phyloP scores from a whole-genome alignment of 805 yeast genomes.

The Candida golubevii region DNA sequence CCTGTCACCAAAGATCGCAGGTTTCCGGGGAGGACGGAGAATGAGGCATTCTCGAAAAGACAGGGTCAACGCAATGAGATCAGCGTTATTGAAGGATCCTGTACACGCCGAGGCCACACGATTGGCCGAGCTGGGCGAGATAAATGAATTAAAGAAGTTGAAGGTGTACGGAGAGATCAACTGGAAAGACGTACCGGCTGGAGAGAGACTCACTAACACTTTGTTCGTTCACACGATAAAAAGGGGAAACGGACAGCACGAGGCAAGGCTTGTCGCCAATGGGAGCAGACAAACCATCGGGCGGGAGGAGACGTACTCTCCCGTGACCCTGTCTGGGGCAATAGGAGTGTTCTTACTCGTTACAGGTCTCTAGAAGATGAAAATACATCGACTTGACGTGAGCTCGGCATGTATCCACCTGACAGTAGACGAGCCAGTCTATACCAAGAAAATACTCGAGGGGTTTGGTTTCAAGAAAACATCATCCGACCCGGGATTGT shows the following conservation, averaged over 20 bases:
- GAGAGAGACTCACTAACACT: not conserved
- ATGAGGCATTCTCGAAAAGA: no score
- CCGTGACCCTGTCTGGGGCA: conserved; percentile 1
- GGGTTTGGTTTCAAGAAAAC: not conserved
- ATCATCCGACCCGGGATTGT: not conserved
- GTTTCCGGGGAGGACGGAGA: no score
- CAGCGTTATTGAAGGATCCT: no score
- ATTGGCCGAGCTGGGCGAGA: conserved; percentile 1
- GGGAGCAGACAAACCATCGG: conserved; percentile 1
- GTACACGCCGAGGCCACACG: no score
- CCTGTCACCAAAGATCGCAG: no score
- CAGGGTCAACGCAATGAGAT: no score
- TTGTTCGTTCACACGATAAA: conserved; percentile 2
- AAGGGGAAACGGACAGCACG: conserved; percentile 1
- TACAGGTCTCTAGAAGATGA: not conserved
- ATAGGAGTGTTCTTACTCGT: not conserved
- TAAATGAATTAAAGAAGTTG: not conserved
- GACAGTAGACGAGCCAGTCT: conserved; percentile 1
- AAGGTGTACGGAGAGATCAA: conserved; percentile 2
- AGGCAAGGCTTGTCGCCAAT: conserved; percentile 3
- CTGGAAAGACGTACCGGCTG: not conserved
- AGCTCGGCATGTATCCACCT: conserved; percentile 2
- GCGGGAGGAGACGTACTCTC: conserved; percentile 2
- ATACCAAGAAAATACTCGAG: not conserved
- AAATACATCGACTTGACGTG: conserved; percentile 2